Percentiles rank a stretch among this genome's conserved stretches.
Conservation (phyloP, 768 basidiomycete species). For the Dioszegia crocea region DNA sequence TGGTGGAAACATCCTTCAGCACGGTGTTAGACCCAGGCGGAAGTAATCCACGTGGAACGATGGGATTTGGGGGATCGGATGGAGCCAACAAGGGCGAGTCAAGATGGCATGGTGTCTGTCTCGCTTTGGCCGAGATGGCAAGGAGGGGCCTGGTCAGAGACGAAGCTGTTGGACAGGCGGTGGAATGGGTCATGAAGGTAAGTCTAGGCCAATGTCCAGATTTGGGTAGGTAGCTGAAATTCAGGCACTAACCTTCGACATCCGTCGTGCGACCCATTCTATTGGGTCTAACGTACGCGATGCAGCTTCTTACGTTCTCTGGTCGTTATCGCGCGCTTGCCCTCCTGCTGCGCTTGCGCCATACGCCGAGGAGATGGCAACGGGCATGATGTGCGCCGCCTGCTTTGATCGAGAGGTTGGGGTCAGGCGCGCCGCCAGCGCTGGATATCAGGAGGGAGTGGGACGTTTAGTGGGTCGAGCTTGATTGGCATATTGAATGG, state of each 20-base stretch:
- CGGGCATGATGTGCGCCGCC: slow-evolving; percentile 69
- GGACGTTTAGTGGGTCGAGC: slow-evolving; percentile 71
- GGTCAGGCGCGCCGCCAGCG: slow-evolving; percentile 91
- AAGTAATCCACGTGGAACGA: slow-evolving; percentile 25
- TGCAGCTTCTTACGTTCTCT: slow-evolving; percentile 86
- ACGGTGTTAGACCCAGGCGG: slow-evolving; percentile 40
- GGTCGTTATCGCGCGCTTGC: slow-evolving; percentile 80
- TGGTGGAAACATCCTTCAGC: slow-evolving; percentile 26
- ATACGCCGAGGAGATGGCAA: slow-evolving; percentile 65
- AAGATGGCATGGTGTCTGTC: slow-evolving; percentile 91
- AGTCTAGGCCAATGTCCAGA: slow-evolving; percentile 5
- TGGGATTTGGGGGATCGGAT: slow-evolving; percentile 39
- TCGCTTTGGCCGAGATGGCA: slow-evolving; percentile 89
- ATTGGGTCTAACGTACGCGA: slow-evolving; percentile 93
- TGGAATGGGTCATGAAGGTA: slow-evolving; percentile 80
- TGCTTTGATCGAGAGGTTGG: slow-evolving; percentile 90
- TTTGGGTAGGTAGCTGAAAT: background rate
- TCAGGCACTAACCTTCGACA: slow-evolving; percentile 86
- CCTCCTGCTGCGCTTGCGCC: slow-evolving; percentile 56
- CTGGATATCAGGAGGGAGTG: slow-evolving; percentile 94
- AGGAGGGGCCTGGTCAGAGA: slow-evolving; percentile 68
- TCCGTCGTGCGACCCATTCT: slow-evolving; percentile 85
- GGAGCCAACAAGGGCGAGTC: slow-evolving; percentile 57
- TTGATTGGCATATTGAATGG: background rate
- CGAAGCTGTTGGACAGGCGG: slow-evolving; percentile 59